A percentile compares a stretch with the other conserved stretches of the same genome.
Conservation (phyloP, 306 rosid genomes). For the Potentilla sterilis region DNA sequence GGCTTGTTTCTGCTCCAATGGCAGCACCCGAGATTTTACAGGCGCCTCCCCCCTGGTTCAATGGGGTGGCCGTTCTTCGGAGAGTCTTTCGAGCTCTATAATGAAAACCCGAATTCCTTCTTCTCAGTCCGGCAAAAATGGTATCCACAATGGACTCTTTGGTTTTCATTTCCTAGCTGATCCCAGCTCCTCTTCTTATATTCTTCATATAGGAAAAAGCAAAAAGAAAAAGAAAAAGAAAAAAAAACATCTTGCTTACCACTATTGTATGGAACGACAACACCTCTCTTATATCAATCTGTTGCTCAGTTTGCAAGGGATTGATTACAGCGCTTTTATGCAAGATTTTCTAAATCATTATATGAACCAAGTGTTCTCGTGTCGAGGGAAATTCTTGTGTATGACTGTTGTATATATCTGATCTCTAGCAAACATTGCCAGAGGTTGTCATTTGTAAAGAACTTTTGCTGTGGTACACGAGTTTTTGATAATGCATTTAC, state of each 20-base stretch:
- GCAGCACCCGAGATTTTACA: constrained; percentile 31
- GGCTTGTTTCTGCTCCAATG: constrained; percentile 40
- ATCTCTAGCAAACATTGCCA: background rate
- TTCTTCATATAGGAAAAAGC: background rate
- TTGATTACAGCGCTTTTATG: background rate
- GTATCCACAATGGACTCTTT: constrained; percentile 22
- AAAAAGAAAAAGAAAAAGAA: background rate
- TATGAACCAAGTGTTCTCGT: background rate
- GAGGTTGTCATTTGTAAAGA: background rate
- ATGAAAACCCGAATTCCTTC: constrained; percentile 74
- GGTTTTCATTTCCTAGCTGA: constrained; percentile 8
- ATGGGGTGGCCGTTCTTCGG: constrained; percentile 91
- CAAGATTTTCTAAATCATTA: background rate
- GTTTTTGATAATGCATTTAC: background rate
- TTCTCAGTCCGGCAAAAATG: constrained; percentile 62
- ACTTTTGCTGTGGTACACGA: background rate
- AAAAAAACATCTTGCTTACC: background rate
- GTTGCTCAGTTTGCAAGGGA: background rate
- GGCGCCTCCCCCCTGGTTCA: constrained; percentile 80
- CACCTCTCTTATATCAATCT: background rate
- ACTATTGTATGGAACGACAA: background rate
- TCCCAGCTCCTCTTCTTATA: background rate
- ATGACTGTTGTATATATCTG: background rate
- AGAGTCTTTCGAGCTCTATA: constrained; percentile 74
- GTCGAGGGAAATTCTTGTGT: background rate